A percentile compares a stretch with the other conserved stretches of the same genome.
Conservation (phyloP, 495 filamentous ascomycete species). For the Cercophora newfieldiana region DNA sequence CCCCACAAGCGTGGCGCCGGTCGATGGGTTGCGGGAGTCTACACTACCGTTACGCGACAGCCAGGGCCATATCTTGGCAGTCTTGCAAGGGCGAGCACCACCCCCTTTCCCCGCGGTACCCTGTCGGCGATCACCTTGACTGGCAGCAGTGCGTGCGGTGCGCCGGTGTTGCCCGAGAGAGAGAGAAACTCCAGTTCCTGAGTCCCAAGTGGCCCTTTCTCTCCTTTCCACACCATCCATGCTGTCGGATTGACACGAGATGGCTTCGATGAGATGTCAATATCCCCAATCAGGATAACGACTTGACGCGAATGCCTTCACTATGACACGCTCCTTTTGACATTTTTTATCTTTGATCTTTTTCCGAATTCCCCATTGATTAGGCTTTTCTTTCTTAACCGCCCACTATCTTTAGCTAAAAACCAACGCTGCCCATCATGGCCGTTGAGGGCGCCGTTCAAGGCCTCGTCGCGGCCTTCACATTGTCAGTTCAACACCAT, state of each 20-base stretch:
- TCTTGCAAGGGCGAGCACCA: background rate
- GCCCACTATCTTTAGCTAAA: slow-evolving; percentile 24
- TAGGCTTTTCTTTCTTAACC: slow-evolving; percentile 47
- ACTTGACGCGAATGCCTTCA: slow-evolving; percentile 26
- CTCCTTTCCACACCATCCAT: slow-evolving; percentile 26
- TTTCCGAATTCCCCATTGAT: slow-evolving; percentile 52
- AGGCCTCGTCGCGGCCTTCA: slow-evolving; percentile 55
- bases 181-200: slow-evolving; percentile 9
- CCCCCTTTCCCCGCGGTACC: slow-evolving; percentile 13
- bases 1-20: slow-evolving; percentile 10
- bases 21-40: slow-evolving; percentile 15
- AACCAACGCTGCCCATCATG: slow-evolving; percentile 38
- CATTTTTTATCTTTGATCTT: slow-evolving; percentile 34
- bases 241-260: slow-evolving; percentile 23
- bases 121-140: slow-evolving; percentile 12
- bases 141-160: too few species aligned
- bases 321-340: slow-evolving; percentile 35
- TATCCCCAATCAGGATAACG: slow-evolving; percentile 30
- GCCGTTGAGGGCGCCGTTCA: slow-evolving; percentile 47
- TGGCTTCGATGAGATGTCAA: slow-evolving; percentile 28
- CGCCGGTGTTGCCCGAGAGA: slow-evolving; percentile 13
- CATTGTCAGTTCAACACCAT: slow-evolving; percentile 47
- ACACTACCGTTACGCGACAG: slow-evolving; percentile 7
- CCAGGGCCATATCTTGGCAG: slow-evolving; percentile 9
- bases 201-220: slow-evolving; percentile 11